phyloP scores from a whole-genome alignment of 2,329 filamentous ascomycete genomes.

The Aspergillus sp. region DNA sequence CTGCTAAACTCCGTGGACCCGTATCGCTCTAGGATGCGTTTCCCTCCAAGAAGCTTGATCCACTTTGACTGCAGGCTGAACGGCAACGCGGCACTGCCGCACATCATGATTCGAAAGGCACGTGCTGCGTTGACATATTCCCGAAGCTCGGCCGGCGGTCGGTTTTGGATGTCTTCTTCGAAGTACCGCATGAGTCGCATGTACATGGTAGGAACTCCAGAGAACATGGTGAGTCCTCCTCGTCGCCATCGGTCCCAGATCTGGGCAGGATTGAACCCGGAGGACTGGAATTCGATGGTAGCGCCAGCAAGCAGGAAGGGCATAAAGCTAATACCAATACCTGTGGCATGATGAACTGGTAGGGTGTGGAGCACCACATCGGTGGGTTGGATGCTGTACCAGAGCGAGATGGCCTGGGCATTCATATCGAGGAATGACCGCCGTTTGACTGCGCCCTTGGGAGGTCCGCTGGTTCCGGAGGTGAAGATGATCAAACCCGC shows the following conservation, averaged over 20 bases:
- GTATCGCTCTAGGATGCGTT: constrained; percentile 44
- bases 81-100: constrained; percentile 48
- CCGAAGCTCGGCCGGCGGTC: constrained; percentile 17
- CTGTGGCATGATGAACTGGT: constrained; percentile 50
- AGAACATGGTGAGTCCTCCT: constrained; percentile 45
- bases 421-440: constrained; percentile 31
- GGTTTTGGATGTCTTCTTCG: constrained; percentile 30
- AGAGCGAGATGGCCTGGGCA: constrained; percentile 32
- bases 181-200: constrained; percentile 46
- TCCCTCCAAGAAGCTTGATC: constrained; percentile 22
- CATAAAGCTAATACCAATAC: constrained; percentile 38
- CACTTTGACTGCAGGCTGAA: constrained; percentile 53
- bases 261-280: constrained; percentile 40
- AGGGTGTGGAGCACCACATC: constrained; percentile 44
- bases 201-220: constrained; percentile 51
- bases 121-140: constrained; percentile 43
- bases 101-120: constrained; percentile 24
- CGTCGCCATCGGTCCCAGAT: constrained; percentile 47
- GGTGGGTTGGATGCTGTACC: constrained; percentile 31
- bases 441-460: constrained; percentile 40
- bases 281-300: constrained; percentile 45
- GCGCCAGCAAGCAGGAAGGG: constrained; percentile 47
- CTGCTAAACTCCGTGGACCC: constrained; percentile 47
- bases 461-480: constrained; percentile 36
- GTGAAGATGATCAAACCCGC: constrained; percentile 38